These are phyloP conservation scores for Turnera subulata DNA, from an alignment of 345 rosid genomes.

Conservation along the genomic window DNA sequence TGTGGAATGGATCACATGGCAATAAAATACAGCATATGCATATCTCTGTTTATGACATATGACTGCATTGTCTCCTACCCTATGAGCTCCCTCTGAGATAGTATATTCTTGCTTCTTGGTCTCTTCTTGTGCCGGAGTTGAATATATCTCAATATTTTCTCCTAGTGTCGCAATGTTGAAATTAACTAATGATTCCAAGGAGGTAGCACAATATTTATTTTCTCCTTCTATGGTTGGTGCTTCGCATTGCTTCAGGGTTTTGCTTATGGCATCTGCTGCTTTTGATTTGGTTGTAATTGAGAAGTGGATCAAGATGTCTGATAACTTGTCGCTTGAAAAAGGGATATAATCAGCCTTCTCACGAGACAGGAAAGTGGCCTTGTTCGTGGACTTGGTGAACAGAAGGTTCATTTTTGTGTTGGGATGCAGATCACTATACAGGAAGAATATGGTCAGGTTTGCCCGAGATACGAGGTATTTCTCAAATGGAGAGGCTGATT, in stretches of 20 bases:
- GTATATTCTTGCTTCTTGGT: constrained; percentile 6
- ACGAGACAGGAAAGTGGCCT: background rate
- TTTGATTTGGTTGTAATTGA: background rate
- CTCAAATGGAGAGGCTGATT: too few species aligned
- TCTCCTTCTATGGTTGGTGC: background rate
- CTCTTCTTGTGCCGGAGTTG: background rate
- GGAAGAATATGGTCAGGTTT: background rate
- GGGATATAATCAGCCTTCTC: background rate
- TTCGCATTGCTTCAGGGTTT: background rate
- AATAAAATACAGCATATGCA: constrained; percentile 10
- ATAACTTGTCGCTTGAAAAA: background rate
- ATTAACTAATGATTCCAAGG: background rate
- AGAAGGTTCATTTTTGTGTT: background rate
- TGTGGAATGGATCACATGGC: background rate
- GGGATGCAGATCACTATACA: background rate
- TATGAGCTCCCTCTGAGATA: background rate
- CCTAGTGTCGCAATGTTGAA: background rate
- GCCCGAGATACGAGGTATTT: too few species aligned
- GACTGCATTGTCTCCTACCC: background rate
- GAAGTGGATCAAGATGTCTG: background rate
- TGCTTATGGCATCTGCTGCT: background rate
- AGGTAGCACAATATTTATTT: background rate
- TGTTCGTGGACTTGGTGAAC: background rate
- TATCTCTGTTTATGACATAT: background rate
- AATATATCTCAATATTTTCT: background rate